Base-by-base conservation (phyloP, 75 land plant species). In the Azolla pinnata region DNA sequence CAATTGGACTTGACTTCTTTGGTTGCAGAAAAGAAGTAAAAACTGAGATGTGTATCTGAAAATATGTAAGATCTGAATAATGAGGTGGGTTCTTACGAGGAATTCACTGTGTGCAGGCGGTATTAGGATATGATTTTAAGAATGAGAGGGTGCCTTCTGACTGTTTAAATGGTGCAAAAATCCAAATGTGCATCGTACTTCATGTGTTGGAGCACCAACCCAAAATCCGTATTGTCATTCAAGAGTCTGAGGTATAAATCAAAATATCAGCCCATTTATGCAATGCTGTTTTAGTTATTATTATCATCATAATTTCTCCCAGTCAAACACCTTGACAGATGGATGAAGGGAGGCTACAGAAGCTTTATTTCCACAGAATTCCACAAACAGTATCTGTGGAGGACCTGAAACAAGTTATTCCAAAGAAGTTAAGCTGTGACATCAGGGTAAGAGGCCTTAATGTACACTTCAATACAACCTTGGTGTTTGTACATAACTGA, bases 151-250 rank as follows among this genome's bases (percentile, higher is more conserved):
- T 63, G 26, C 73, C 93, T 38, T 93, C 87, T 42, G 69, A 77
- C 64, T 90, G 97, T 71, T 30, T 77, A 42, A 82, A 87, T 54
- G 97, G 87, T 81, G 92, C 97, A 25, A 50, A 61, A 24, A 82
- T 87, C 59, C 86, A 93, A 57, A 91, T 91, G 97, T 75, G 74
- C 57, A 60, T 91, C 35, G 83, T 81, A 21, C 71, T 78, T 31
- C 72, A 84, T 33, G 70, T 73, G 54, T 30, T 87, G 31, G 83
- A 82, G 62, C 72, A 61, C 38, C 76, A 76, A 30, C 31, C 59
- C 60, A 69, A 72, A 68, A 62, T 60, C 45, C 60, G 60, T 62
- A 35, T 81, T 50, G 48, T 56, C 12, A 50, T 75, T 33, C 24
- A 50, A 20, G 30, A 30, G 2, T 50, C 62, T 29, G 68, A 67